Evolutionary conservation across 352 stramenopile species (phyloP).

Genomic region (Phytophthora megakarya): DNA sequence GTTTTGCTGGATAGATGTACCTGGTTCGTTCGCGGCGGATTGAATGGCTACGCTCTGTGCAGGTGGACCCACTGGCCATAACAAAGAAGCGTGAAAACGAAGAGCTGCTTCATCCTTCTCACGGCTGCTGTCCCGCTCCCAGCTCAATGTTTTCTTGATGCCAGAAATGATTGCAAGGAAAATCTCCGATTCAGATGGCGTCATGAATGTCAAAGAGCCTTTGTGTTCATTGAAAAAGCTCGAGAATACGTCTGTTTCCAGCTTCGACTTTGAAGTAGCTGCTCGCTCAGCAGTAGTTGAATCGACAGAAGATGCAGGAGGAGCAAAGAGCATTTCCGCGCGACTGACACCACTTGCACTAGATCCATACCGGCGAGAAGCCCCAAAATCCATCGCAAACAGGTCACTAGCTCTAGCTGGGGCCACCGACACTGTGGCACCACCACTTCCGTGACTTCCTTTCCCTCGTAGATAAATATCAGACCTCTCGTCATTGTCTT

Average conservation of each 20-base stretch:
- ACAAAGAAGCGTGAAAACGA: slow-evolving; percentile 70
- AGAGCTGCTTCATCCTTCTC: slow-evolving; percentile 75
- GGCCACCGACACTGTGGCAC: slow-evolving; percentile 6
- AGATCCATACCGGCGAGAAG: slow-evolving; percentile 33
- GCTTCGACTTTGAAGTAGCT: slow-evolving; percentile 24
- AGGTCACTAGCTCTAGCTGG: slow-evolving; percentile 72
- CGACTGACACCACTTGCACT: slow-evolving; percentile 37
- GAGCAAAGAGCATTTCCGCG: slow-evolving; percentile 66
- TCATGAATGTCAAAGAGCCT: slow-evolving; percentile 58
- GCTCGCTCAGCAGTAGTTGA: neutral
- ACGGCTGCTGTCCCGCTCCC: slow-evolving; percentile 58
- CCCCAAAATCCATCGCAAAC: slow-evolving; percentile 69
- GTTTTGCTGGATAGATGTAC: slow-evolving; percentile 6
- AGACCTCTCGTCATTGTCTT: slow-evolving; percentile 48
- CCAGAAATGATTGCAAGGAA: slow-evolving; percentile 62
- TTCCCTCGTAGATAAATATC: slow-evolving; percentile 53
- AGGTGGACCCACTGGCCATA: slow-evolving; percentile 56
- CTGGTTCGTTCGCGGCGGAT: neutral
- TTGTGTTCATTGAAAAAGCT: slow-evolving; percentile 69
- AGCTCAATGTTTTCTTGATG: slow-evolving; percentile 59
- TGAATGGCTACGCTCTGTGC: neutral
- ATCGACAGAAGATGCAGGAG: slow-evolving; percentile 18
- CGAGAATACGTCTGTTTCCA: slow-evolving; percentile 49
- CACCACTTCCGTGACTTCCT: slow-evolving; percentile 2
- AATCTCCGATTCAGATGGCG: slow-evolving; percentile 34